Evolutionary conservation across 768 basidiomycete species (phyloP), one percentile per base, ranked within the genome.

Genomic region (Collybia nuda): DNA sequence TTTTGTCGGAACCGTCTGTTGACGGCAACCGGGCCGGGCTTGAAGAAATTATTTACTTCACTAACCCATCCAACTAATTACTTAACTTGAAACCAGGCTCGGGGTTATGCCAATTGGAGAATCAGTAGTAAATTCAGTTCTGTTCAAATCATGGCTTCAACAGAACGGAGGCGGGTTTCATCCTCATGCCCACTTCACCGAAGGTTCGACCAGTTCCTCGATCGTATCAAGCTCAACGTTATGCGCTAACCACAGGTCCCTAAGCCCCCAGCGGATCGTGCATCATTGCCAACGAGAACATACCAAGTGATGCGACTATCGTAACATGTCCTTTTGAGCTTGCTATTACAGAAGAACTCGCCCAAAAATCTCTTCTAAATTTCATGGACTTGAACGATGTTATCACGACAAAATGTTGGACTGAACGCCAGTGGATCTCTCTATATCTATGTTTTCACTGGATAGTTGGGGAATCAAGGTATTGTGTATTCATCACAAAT

Each of bases 241-340:
- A 14, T 12, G 39, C 21, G 40, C 41, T 29, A 44, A 51, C 29
- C 38, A 46, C 41, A 15, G 42, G 21, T 3, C 22, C 46, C 58
- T 56, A 66, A 77, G 75, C 63, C 37, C 61, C 66, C 8, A 71
- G 66, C 50, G 88, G 87, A 23, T 70, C 71, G 48, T 70, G 71
- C 17, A 68, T 86, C 29, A 56, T 82, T 47, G 81, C 90, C 5
- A 64, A 59, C 2, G 62, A 73, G 28, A 64, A 67, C n/a, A 56
- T 89, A 38, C 67, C 72, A 19, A 59, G 66, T 5, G 82, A 89
- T 56, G 67, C 75, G 7, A 74, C 69, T 11, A 73, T 89, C 44
- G 83, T 86, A 15, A 78, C 82, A 0, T 88, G 85, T 55, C 89
- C 90, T 0, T 81, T 89, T 57, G 66, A 72, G 1, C 72, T 91